Base-by-base conservation (phyloP, 805 yeast genomes). In the Candida tammaniensis region DNA sequence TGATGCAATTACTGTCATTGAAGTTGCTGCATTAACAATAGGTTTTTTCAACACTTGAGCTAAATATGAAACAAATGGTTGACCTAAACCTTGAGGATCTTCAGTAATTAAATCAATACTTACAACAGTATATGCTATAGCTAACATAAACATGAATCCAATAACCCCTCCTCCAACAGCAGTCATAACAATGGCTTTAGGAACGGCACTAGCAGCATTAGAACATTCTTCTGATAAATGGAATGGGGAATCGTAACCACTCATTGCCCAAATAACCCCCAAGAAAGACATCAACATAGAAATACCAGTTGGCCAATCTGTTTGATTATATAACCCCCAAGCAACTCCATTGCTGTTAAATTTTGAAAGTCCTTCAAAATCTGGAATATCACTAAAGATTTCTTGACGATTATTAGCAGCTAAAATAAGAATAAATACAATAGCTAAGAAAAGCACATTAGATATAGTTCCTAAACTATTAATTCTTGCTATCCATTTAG, bases 241-340 rank as follows among this genome's bases (percentile, higher is more conserved):
- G 63, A 80, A 82, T 0, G 87, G 84, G 15, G 84, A 76, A 51
- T 82, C 87, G 50, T 78, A 82, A 16, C 86, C 87, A 28, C 82
- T 72, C 86, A 82, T 80, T 24, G 82, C 76, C 82, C 82, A 78
- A 38, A 76, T 74, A 23, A 72, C 80, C n/a, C 82, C 78, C 49
- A 76, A 52, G 55, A 77, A 77, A 4, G 77, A 64, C 68, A 76
- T 65, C 37, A 80, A 54, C 48, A 76, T 62, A 17, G 80, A 70
- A 32, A 78, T 63, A 36, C 85, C 85, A 31, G 66, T 64, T n/a
- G 82, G 80, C 68, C 74, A 80, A 13, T 76, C 82, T 7, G 85
- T 76, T 42, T 66, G 71, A 54, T 79, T 79, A 27, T 64, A 53
- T 35, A 76, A 64, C 7, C 62, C 58, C 84, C 84, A 79, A 2